phyloP scores from a whole-genome alignment of 2,329 filamentous ascomycete species.

The Fusarium sp. region DNA sequence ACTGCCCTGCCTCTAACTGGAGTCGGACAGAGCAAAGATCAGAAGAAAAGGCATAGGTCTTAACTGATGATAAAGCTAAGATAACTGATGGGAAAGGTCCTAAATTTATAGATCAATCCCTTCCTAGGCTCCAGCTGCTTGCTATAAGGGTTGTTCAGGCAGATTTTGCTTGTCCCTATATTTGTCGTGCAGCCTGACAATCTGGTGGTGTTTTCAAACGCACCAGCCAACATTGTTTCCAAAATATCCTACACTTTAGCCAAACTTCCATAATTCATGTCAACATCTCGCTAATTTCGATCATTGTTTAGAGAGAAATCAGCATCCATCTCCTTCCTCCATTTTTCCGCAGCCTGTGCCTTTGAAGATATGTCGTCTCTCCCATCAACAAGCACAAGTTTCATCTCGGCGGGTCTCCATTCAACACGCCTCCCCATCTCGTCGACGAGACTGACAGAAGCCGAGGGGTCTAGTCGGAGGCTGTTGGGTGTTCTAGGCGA shows the following conservation, averaged over 20 bases:
- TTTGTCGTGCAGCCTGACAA: no score
- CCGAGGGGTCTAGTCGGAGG: slow-evolving; percentile 31
- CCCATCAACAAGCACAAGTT: slow-evolving; percentile 40
- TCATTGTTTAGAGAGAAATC: neutral
- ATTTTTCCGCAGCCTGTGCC: slow-evolving; percentile 16
- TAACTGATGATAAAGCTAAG: no score
- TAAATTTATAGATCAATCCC: no score
- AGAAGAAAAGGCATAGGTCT: no score
- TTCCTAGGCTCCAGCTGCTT: no score
- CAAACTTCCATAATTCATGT: neutral
- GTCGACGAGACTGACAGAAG: slow-evolving; percentile 40
- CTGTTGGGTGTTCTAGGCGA: slow-evolving; percentile 40
- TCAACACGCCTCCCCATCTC: slow-evolving; percentile 43
- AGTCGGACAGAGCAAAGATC: no score
- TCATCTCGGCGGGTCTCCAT: slow-evolving; percentile 41
- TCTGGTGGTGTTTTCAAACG: no score
- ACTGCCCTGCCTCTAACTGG: no score
- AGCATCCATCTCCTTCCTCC: slow-evolving; percentile 5
- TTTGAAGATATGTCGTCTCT: slow-evolving; percentile 13
- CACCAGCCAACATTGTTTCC: no score
- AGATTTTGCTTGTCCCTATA: no score
- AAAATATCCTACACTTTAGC: neutral
- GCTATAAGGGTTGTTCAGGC: no score
- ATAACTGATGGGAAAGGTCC: no score
- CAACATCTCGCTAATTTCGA: neutral